phyloP scores from a whole-genome alignment of 495 filamentous ascomycete genomes.

The Xylaria venustula region DNA sequence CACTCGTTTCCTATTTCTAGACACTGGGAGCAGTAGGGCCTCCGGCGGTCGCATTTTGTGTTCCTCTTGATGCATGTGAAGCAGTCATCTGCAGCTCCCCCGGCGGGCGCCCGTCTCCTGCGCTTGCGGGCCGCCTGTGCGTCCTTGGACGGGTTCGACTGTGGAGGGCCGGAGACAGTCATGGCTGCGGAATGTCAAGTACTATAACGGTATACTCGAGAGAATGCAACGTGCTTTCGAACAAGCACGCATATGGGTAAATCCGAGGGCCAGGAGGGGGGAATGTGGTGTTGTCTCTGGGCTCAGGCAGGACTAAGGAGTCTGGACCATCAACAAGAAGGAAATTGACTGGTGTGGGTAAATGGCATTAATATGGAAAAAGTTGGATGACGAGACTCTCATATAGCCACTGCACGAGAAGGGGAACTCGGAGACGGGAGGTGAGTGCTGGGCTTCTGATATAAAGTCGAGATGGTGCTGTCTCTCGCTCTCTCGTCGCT shows the following conservation, averaged over 20 bases:
- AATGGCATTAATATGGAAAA: conserved; percentile 48
- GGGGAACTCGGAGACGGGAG: conserved; percentile 17
- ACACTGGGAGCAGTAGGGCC: conserved; percentile 95
- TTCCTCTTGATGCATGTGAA: conserved; percentile 85
- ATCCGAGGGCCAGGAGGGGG: conserved; percentile 17
- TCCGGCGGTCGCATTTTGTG: conserved; percentile 82
- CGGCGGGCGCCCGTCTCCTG: conserved; percentile 81
- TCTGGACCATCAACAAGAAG: conserved; percentile 34
- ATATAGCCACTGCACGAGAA: conserved; percentile 34
- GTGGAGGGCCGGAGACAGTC: conserved; percentile 45
- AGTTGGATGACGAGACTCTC: conserved; percentile 25
- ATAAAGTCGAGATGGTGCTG: conserved; percentile 15
- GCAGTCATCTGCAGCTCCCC: conserved; percentile 92
- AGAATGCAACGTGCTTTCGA: conserved; percentile 21
- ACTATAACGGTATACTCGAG: conserved; percentile 1
- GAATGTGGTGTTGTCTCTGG: conserved; percentile 19
- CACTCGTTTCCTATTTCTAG: conserved; percentile 89
- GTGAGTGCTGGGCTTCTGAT: conserved; percentile 17
- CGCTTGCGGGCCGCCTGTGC: conserved; percentile 66
- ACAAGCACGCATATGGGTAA: conserved; percentile 27
- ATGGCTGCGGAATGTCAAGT: conserved; percentile 27
- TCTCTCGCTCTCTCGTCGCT: conserved; percentile 9
- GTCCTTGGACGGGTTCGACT: conserved; percentile 36
- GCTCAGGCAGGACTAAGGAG: conserved; percentile 34
- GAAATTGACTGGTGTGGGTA: conserved; percentile 44